phyloP scores from a whole-genome alignment of 768 basidiomycete genomes.

The Russula earlei region DNA sequence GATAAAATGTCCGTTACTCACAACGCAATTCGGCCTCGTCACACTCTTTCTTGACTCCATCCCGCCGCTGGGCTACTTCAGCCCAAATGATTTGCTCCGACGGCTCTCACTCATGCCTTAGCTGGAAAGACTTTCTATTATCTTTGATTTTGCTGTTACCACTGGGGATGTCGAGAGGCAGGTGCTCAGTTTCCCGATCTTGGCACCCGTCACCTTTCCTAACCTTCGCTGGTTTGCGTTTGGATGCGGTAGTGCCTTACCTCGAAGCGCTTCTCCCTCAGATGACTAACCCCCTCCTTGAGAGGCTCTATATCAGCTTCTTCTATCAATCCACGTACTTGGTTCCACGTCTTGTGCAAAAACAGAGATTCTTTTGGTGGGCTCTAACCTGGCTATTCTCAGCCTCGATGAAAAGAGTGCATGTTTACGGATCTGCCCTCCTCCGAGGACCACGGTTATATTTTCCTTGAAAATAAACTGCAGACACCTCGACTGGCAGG shows the following conservation, averaged over 20 bases:
- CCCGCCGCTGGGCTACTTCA: not conserved
- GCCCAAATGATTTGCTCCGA: not conserved
- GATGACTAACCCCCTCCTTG: not conserved
- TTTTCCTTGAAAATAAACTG: too few relatives aligned
- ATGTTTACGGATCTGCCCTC: too few relatives aligned
- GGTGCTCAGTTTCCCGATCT: not conserved
- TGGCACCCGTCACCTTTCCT: not conserved
- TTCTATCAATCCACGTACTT: not conserved
- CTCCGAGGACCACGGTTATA: too few relatives aligned
- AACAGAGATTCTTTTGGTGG: too few relatives aligned
- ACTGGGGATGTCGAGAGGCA: not conserved
- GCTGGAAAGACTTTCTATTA: not conserved
- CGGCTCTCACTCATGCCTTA: not conserved
- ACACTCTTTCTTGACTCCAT: not conserved
- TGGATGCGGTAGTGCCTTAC: not conserved
- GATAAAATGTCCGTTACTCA: too few relatives aligned
- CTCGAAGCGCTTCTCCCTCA: not conserved
- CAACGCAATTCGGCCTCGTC: too few relatives aligned
- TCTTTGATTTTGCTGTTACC: not conserved
- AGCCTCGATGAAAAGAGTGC: too few relatives aligned
- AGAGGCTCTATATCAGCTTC: not conserved
- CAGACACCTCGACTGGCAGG: too few relatives aligned
- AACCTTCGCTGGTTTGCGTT: not conserved
- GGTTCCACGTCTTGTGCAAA: not conserved
- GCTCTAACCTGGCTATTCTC: too few relatives aligned